These are phyloP conservation scores for Auricularia auricula-judae DNA, from an alignment of 768 basidiomycete genomes.

Conservation along the genomic window DNA sequence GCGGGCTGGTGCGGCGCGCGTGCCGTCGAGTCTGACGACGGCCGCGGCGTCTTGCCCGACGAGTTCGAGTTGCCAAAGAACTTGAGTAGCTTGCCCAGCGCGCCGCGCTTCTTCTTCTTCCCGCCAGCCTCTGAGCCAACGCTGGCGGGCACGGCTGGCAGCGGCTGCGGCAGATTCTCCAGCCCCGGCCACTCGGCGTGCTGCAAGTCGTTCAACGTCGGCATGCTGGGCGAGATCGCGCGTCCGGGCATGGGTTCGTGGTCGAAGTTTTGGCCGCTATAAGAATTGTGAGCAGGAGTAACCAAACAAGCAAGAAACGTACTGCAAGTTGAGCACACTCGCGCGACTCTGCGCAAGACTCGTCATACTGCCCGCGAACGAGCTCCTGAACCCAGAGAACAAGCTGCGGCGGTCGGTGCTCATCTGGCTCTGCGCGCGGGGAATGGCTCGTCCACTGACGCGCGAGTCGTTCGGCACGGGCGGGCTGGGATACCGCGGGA, in stretches of 20 bases:
- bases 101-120: slow-evolving; percentile 54
- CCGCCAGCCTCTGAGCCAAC: background rate
- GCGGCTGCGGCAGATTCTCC: background rate
- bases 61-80: slow-evolving; percentile 45
- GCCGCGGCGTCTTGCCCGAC: slow-evolving; percentile 12
- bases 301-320: background rate
- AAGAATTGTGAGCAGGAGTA: background rate
- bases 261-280: background rate
- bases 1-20: background rate
- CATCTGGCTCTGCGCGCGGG: background rate
- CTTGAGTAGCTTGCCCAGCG: slow-evolving; percentile 72
- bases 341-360: background rate
- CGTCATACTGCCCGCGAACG: background rate
- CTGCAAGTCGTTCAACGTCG: background rate
- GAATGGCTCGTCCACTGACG: background rate
- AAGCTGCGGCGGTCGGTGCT: background rate
- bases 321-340: background rate
- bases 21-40: background rate
- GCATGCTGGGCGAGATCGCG: slow-evolving; percentile 1
- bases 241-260: background rate
- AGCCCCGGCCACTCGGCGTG: background rate
- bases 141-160: background rate
- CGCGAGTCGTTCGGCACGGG: background rate
- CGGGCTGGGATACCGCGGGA: background rate
- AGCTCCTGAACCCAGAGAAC: background rate